A percentile compares a stretch with the other conserved stretches of the same genome.
Conservation (phyloP, 75 land plant species). For the Pinus taeda region DNA sequence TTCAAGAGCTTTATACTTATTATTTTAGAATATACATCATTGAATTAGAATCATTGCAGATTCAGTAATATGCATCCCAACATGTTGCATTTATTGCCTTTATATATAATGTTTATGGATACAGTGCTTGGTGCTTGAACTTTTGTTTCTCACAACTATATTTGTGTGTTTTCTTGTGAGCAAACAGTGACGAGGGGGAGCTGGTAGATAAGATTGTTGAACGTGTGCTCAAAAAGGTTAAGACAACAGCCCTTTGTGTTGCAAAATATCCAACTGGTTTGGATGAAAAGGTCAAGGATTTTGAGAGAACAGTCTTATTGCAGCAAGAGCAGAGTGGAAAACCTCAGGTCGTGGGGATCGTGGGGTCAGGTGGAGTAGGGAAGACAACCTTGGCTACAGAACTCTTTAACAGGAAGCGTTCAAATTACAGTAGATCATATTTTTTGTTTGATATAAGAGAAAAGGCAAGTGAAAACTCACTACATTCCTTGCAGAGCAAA, state of each 20-base stretch:
- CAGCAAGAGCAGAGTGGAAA: not conserved
- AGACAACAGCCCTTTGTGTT: not conserved
- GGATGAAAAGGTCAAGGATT: not conserved
- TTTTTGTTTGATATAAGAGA: not conserved
- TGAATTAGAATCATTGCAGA: too few relatives aligned
- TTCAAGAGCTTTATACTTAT: too few relatives aligned
- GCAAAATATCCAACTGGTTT: not conserved
- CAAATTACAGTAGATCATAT: too few relatives aligned
- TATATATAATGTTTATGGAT: too few relatives aligned
- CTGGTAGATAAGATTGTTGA: not conserved
- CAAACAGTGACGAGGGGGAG: not conserved
- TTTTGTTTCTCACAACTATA: too few relatives aligned
- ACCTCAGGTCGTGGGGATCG: too few relatives aligned
- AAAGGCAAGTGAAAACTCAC: not conserved
- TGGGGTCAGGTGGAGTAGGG: too few relatives aligned
- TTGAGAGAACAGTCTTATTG: not conserved
- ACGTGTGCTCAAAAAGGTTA: not conserved
- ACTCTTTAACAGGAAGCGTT: not conserved
- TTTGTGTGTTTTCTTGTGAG: too few relatives aligned
- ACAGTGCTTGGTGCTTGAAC: too few relatives aligned
- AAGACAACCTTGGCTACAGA: not conserved
- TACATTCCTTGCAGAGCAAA: not conserved
- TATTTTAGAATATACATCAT: too few relatives aligned
- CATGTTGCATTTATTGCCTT: too few relatives aligned
- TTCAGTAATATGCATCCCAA: too few relatives aligned